Evolutionary conservation across 257 asterid species (phyloP), one percentile per base, ranked within the genome.

Genomic region (Cruciata laevipes): DNA sequence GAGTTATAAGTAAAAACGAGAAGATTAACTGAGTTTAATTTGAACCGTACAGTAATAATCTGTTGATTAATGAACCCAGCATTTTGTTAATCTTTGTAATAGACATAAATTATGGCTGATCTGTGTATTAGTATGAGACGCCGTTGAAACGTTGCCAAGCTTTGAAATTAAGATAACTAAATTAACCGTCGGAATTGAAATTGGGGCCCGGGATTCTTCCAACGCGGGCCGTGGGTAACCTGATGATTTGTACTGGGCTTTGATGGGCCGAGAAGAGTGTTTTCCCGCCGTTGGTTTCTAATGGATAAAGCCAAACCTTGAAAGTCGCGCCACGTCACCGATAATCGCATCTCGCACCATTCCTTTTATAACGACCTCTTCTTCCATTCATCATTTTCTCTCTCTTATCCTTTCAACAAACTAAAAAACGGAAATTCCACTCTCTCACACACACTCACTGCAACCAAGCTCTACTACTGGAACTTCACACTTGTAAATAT

Each of bases 41-140:
- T 49, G 17, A 0, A 58, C 62, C 88, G 5, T 79, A 86, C 94
- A 84, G 64, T 6, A 84, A 68, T 21, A 67, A 75, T 78, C 90
- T 81, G 30, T 86, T 52, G 9, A 80, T 73, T 38, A 84, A 59
- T 4, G 85, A 83, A 25, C 85, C 88, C 60, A 86, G 70, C 94
- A 86, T 86, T 68, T 74, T 86, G 72, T 63, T 14, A 60, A 68
- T 53, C 51, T 49, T 60, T 66, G 62, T 40, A 20, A 3, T 20
- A 49, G 6, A 18, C 12, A 20, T 53, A 21, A n/a, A 5, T 20
- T 5, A 27, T 47, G 55, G 16, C 6, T 47, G 16, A 47, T 47
- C 55, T 47, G 5, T 47, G 7, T 47, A 47, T 14, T 47, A 16
- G 6, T 47, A 47, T 47, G 55, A n/a, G 21, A 61, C 59, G 67